phyloP scores from a whole-genome alignment of 441 rosid genomes.

The Mallotus japonicus region DNA sequence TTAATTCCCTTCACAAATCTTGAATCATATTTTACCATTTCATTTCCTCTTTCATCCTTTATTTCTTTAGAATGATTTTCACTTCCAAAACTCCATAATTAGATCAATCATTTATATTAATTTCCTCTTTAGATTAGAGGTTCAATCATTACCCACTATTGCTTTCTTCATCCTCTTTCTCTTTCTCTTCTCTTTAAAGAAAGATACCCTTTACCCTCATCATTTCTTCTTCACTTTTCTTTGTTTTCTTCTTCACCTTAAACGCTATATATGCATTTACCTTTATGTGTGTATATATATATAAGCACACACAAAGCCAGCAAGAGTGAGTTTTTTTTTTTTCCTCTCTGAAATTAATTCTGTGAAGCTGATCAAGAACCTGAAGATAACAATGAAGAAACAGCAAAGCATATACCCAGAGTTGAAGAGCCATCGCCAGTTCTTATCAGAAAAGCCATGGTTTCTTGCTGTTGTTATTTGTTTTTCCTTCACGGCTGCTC shows the following conservation, averaged over 20 bases:
- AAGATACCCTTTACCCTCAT: background rate
- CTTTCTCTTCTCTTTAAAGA: background rate
- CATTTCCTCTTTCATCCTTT: background rate
- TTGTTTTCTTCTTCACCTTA: background rate
- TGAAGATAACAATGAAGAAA: slow-evolving; percentile 7
- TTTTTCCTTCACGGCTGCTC: background rate
- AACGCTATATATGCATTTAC: background rate
- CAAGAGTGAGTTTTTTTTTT: too few relatives aligned
- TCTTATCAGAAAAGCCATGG: slow-evolving; percentile 13
- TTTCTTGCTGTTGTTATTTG: slow-evolving; percentile 15
- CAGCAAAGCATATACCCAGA: background rate
- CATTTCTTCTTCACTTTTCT: background rate
- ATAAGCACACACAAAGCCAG: background rate
- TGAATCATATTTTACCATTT: background rate
- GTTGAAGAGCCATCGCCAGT: slow-evolving; percentile 3
- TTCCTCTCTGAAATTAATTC: too few relatives aligned
- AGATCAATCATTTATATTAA: background rate
- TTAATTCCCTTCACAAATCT: background rate
- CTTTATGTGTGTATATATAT: background rate
- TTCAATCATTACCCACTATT: too few relatives aligned
- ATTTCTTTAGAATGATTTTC: background rate
- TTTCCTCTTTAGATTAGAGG: too few relatives aligned
- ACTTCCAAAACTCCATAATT: background rate
- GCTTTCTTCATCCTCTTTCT: background rate
- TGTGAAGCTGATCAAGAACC: too few relatives aligned